A percentile compares a stretch with the other conserved stretches of the same genome.
These are phyloP conservation scores for Carex scoparia DNA, from an alignment of 176 grass and related monocot genomes.

Conservation along the genomic window DNA sequence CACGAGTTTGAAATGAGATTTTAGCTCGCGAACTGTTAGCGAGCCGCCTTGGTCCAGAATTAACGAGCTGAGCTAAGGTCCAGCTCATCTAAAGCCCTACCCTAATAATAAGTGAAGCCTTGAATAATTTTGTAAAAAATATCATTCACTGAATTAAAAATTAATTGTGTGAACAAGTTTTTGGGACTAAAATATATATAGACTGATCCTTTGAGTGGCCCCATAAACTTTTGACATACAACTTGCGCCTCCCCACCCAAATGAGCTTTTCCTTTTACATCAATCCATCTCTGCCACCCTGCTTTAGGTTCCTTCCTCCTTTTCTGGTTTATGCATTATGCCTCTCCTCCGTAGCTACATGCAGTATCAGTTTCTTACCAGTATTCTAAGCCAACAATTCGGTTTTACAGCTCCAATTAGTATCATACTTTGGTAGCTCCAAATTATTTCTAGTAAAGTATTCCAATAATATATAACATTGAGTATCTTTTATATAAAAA, in stretches of 20 bases:
- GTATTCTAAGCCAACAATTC: not conserved
- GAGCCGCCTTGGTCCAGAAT: no score
- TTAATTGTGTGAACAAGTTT: no score
- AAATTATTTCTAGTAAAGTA: not conserved
- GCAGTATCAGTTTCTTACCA: constrained; percentile 41
- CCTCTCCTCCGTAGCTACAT: constrained; percentile 39
- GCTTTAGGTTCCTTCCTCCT: constrained; percentile 75
- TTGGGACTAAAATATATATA: not conserved
- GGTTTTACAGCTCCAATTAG: not conserved
- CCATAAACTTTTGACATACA: constrained; percentile 6
- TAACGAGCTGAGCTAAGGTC: no score
- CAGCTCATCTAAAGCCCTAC: no score
- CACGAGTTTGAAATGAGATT: no score
- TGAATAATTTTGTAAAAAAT: no score
- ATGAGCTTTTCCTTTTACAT: constrained; percentile 60
- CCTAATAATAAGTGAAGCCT: no score
- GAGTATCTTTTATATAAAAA: no score
- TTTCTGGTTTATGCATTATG: constrained; percentile 55
- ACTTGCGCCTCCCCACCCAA: not conserved
- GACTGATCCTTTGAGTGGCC: constrained; percentile 29
- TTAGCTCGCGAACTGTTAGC: no score
- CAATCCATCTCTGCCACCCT: constrained; percentile 52
- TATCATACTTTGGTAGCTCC: not conserved
- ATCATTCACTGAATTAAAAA: no score
- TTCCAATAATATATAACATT: not conserved